These are phyloP conservation scores for Suhomyces yuchorum DNA, from an alignment of 1,139 yeast species.

Conservation along the genomic window DNA sequence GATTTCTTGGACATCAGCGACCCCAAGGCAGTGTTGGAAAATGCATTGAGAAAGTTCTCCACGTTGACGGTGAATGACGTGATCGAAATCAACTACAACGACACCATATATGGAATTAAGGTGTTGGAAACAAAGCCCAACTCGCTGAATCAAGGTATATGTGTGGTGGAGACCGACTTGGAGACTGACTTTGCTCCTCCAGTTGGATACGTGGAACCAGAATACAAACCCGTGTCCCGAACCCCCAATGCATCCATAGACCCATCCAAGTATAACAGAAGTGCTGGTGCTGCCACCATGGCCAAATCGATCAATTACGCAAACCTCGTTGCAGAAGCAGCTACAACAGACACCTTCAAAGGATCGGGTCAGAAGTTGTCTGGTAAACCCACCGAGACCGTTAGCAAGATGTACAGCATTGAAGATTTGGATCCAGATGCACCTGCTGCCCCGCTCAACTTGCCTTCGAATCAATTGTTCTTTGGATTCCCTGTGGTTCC, in stretches of 20 bases:
- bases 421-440: slow-evolving; percentile 53
- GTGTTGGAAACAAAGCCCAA: slow-evolving; percentile 90
- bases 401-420: slow-evolving; percentile 24
- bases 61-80: slow-evolving; percentile 85
- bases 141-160: slow-evolving; percentile 61
- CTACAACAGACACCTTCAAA: slow-evolving; percentile 37
- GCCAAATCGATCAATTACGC: slow-evolving; percentile 75
- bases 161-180: slow-evolving; percentile 95
- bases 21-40: slow-evolving; percentile 95
- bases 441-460: slow-evolving; percentile 67
- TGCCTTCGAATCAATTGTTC: slow-evolving; percentile 86
- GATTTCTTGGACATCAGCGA: slow-evolving; percentile 92
- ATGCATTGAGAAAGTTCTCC: slow-evolving; percentile 84
- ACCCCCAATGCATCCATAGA: slow-evolving; percentile 29
- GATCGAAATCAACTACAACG: slow-evolving; percentile 87
- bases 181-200: slow-evolving; percentile 99
- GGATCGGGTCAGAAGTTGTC: slow-evolving; percentile 77
- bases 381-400: slow-evolving; percentile 49
- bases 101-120: slow-evolving; percentile 73
- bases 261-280: slow-evolving; percentile 39
- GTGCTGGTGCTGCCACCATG: slow-evolving; percentile 72
- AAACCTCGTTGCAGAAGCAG: slow-evolving; percentile 50
- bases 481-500: slow-evolving; percentile 90
- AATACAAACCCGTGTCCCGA: slow-evolving; percentile 46
- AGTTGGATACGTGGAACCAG: slow-evolving; percentile 95